A percentile compares a stretch with the other conserved stretches of the same genome.
These are phyloP conservation scores for Ascochyta lentis DNA, from an alignment of 2,329 filamentous ascomycete genomes.

Conservation along the genomic window DNA sequence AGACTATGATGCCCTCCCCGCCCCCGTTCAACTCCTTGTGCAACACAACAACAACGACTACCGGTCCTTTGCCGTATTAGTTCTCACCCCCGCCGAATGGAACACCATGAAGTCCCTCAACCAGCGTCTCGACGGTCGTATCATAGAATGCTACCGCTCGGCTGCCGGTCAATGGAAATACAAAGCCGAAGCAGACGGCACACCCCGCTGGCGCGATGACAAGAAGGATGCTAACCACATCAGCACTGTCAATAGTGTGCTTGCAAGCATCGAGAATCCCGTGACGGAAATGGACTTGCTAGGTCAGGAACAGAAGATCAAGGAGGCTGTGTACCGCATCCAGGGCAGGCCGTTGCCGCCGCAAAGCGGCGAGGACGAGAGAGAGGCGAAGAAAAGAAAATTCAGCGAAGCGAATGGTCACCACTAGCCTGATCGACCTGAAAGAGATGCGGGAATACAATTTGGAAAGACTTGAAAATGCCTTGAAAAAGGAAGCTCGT, in stretches of 20 bases:
- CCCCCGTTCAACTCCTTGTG: conserved; percentile 71
- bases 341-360: conserved; percentile 51
- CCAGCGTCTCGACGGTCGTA: conserved; percentile 81
- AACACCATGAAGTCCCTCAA: conserved; percentile 75
- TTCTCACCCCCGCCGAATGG: conserved; percentile 81
- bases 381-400: conserved; percentile 45
- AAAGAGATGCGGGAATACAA: not conserved
- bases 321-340: conserved; percentile 76
- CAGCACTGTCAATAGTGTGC: conserved; percentile 80
- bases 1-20: conserved; percentile 82
- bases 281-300: conserved; percentile 85
- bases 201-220: conserved; percentile 86
- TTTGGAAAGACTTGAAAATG: not conserved
- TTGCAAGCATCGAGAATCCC: conserved; percentile 86
- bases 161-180: conserved; percentile 79
- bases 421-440: conserved; percentile 2
- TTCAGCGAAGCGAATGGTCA: conserved; percentile 32
- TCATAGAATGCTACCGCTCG: conserved; percentile 91
- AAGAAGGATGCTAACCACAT: conserved; percentile 92
- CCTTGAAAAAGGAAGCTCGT: not conserved
- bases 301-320: conserved; percentile 71
- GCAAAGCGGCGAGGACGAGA: conserved; percentile 28
- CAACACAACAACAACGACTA: conserved; percentile 71
- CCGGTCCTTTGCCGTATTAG: conserved; percentile 68
- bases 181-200: conserved; percentile 55